phyloP scores from a whole-genome alignment of 345 rosid genomes.

The Camelina hispida region DNA sequence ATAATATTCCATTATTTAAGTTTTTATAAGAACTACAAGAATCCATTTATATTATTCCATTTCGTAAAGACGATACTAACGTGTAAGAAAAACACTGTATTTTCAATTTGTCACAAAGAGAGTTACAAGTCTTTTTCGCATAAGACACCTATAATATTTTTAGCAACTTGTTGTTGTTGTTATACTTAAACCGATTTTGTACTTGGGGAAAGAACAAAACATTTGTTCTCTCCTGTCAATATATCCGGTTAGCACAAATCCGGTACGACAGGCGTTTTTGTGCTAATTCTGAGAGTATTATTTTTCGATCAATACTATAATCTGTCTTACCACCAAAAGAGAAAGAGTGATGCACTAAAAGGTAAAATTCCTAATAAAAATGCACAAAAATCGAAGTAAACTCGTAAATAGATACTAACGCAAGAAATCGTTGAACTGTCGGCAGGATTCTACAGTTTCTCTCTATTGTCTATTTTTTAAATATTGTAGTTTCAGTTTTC shows the following conservation, averaged over 20 bases:
- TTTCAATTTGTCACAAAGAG: not conserved
- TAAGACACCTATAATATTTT: not conserved
- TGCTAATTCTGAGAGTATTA: not conserved
- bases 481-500: constrained; percentile 24
- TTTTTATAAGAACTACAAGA: not conserved
- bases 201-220: not conserved
- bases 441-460: constrained; percentile 28
- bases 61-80: not conserved
- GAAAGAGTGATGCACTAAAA: constrained; percentile 2
- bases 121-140: not conserved
- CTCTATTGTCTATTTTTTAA: not conserved
- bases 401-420: not conserved
- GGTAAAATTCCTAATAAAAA: not conserved
- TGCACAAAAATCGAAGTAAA: not conserved
- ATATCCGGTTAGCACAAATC: not conserved
- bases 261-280: constrained; percentile 13
- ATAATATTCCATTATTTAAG: not conserved
- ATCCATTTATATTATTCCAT: not conserved
- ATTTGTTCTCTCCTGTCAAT: constrained; percentile 6
- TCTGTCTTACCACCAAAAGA: not conserved
- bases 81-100: too few relatives aligned
- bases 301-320: not conserved
- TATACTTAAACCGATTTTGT: not conserved
- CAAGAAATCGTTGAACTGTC: constrained; percentile 25
- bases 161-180: not conserved